A percentile compares a stretch with the other conserved stretches of the same genome.
These are phyloP conservation scores for Dendrothele bispora DNA, from an alignment of 768 basidiomycete species.

Conservation along the genomic window DNA sequence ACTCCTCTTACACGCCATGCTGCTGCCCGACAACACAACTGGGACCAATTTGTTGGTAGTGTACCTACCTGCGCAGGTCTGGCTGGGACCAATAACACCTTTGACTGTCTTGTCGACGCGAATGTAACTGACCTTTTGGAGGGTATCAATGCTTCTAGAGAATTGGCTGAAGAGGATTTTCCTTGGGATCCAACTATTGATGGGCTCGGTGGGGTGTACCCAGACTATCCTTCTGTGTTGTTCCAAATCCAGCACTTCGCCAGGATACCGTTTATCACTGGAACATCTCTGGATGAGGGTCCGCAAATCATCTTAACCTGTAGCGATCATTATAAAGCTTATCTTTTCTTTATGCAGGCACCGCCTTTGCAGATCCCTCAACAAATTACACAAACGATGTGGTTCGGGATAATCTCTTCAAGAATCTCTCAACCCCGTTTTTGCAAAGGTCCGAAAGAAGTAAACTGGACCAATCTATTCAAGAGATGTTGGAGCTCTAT, in stretches of 20 bases:
- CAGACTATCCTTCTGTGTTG: constrained; percentile 8
- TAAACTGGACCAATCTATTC: neutral
- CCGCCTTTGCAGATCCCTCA: constrained; percentile 1
- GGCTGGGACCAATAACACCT: neutral
- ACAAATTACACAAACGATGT: neutral
- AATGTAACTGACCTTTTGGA: neutral
- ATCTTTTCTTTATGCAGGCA: constrained; percentile 1
- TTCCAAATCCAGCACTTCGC: neutral
- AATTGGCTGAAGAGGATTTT: constrained; percentile 16
- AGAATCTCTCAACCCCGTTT: neutral
- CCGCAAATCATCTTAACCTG: neutral
- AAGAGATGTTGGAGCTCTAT: constrained; percentile 21
- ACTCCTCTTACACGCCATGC: constrained; percentile 17
- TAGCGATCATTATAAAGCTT: neutral
- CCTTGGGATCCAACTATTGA: constrained; percentile 31
- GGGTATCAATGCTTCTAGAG: neutral
- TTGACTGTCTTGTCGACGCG: neutral
- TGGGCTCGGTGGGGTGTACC: constrained; percentile 8
- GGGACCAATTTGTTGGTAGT: constrained; percentile 15
- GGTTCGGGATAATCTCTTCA: neutral
- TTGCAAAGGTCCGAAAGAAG: neutral
- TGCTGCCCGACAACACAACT: constrained; percentile 13
- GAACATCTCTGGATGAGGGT: constrained; percentile 14
- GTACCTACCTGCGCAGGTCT: constrained; percentile 31
- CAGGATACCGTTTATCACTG: constrained; percentile 12